These are phyloP conservation scores for Lupinus albus DNA, from an alignment of 306 rosid genomes.

Conservation along the genomic window DNA sequence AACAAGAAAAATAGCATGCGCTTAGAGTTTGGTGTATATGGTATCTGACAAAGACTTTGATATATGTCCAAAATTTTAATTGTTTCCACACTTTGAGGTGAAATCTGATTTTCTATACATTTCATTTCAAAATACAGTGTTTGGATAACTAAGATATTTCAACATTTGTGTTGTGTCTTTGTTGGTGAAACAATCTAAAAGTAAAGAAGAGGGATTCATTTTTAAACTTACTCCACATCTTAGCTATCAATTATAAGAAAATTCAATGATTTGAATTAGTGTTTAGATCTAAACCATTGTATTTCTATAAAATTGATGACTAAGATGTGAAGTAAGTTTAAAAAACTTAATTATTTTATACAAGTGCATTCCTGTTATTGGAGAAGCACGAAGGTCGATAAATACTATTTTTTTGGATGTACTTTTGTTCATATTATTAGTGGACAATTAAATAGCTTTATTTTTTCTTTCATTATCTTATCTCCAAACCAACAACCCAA, in stretches of 20 bases:
- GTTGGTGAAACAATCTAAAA: not conserved
- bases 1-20: conserved; percentile 21
- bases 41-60: conserved; percentile 49
- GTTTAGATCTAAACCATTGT: no score
- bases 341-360: not conserved
- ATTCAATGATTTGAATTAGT: no score
- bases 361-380: conserved; percentile 24
- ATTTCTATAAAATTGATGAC: no score
- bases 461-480: conserved; percentile 11
- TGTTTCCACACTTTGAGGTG: conserved; percentile 26
- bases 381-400: conserved; percentile 34
- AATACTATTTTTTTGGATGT: not conserved
- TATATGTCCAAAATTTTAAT: conserved; percentile 29
- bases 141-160: not conserved
- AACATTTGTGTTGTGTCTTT: conserved; percentile 14
- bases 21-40: conserved; percentile 47
- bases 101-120: conserved; percentile 25
- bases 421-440: not conserved
- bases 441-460: conserved; percentile 20
- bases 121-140: not conserved
- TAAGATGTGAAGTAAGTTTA: no score
- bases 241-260: no score
- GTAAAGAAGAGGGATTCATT: no score
- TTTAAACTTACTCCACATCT: no score
- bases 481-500: conserved; percentile 13